Conservation (phyloP, 495 filamentous ascomycete genomes). For the Tetracladium marchalianum region DNA sequence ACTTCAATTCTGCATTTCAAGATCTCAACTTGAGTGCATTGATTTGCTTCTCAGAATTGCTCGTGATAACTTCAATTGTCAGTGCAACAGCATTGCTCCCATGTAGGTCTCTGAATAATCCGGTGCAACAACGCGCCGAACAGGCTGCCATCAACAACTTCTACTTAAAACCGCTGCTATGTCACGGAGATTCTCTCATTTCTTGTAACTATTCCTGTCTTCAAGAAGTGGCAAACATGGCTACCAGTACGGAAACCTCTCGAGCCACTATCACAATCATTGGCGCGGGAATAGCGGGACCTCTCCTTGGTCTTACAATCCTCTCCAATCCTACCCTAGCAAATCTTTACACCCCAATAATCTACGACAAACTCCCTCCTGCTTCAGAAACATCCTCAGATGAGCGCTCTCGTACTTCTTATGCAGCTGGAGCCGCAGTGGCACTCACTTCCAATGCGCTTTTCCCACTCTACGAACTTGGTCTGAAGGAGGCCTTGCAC, state of each 20-base stretch:
- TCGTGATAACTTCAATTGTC: not conserved
- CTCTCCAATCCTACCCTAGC: conserved; percentile 14
- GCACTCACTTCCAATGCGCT: conserved; percentile 5
- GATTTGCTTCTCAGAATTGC: no score
- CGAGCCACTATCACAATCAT: conserved; percentile 41
- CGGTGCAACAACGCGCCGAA: not conserved
- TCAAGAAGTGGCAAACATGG: no score
- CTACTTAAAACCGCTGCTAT: no score
- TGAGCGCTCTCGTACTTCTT: not conserved
- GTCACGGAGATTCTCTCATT: no score
- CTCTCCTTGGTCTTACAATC: conserved; percentile 32
- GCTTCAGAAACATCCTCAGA: not conserved
- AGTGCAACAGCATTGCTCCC: no score
- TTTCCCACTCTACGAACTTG: conserved; percentile 6
- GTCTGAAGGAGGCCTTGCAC: not conserved
- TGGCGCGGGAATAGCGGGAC: conserved; percentile 35
- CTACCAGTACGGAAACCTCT: no score
- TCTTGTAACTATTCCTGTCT: no score
- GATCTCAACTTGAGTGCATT: no score
- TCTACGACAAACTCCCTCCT: conserved; percentile 3
- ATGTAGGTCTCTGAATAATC: conserved; percentile 35
- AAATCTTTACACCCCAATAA: conserved; percentile 2
- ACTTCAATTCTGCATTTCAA: no score
- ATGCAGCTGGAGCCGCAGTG: conserved; percentile 5
- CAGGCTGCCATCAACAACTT: no score